Percentiles rank a stretch among this genome's conserved stretches.
phyloP scores from a whole-genome alignment of 257 asterid genomes.

The Ilex asprella region DNA sequence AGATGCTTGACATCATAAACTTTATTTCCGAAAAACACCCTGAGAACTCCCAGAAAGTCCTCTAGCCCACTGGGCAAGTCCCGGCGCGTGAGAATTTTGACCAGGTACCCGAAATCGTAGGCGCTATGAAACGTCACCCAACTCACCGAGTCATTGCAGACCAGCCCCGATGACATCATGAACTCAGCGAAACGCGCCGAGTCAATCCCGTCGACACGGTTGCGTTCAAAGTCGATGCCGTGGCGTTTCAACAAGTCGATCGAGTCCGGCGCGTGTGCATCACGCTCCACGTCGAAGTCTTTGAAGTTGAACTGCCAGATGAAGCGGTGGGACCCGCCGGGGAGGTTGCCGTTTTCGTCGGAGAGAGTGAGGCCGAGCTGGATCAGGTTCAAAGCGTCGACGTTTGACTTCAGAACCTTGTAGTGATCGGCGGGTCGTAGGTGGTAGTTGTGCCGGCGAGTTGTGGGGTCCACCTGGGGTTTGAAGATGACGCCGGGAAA shows the following conservation, averaged over 20 bases:
- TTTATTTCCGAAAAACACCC: constrained; percentile 40
- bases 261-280: constrained; percentile 37
- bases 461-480: constrained; percentile 10
- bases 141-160: constrained; percentile 37
- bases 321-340: constrained; percentile 32
- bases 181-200: constrained; percentile 41
- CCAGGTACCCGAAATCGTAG: constrained; percentile 62
- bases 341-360: constrained; percentile 57
- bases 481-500: constrained; percentile 73
- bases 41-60: constrained; percentile 36
- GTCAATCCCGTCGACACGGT: constrained; percentile 39
- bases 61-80: constrained; percentile 36
- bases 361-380: constrained; percentile 76
- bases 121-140: constrained; percentile 78
- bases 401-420: constrained; percentile 55
- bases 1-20: constrained; percentile 61
- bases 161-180: constrained; percentile 44
- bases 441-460: constrained; percentile 5
- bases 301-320: constrained; percentile 63
- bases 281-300: constrained; percentile 45
- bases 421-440: constrained; percentile 46
- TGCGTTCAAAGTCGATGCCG: constrained; percentile 43
- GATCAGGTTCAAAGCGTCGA: constrained; percentile 55
- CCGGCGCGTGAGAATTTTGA: constrained; percentile 58
- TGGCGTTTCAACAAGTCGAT: constrained; percentile 30